Percentiles rank a stretch among this genome's conserved stretches.
Evolutionary conservation across 1,139 yeast species (phyloP).

Genomic region (Kluyveromyces sp.): DNA sequence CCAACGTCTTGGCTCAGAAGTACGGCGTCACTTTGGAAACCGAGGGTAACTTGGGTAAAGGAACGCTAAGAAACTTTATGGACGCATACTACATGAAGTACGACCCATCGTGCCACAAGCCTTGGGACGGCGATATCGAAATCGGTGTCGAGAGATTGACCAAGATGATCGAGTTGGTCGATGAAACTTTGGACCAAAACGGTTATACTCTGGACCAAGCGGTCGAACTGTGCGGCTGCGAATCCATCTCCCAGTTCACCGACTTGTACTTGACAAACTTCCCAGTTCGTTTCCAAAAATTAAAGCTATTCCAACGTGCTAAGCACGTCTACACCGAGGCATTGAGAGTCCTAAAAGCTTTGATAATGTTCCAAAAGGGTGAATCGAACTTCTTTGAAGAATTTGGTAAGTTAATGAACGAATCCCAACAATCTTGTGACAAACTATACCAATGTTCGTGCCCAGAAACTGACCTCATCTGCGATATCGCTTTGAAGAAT

Average conservation of each 20-base stretch:
- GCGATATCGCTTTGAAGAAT: constrained; percentile 44
- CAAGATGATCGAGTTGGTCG: constrained; percentile 39
- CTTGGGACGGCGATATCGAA: constrained; percentile 47
- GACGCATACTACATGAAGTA: constrained; percentile 40
- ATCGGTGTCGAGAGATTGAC: constrained; percentile 38
- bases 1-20: constrained; percentile 47
- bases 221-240: constrained; percentile 38
- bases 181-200: constrained; percentile 32
- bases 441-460: constrained; percentile 48
- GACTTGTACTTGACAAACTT: constrained; percentile 42
- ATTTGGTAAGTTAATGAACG: constrained; percentile 53
- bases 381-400: constrained; percentile 29
- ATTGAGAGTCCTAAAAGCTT: constrained; percentile 47
- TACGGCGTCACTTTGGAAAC: constrained; percentile 38
- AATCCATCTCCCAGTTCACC: constrained; percentile 37
- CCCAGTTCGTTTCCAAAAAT: constrained; percentile 49
- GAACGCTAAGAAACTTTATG: constrained; percentile 60
- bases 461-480: constrained; percentile 44
- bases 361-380: constrained; percentile 33
- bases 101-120: constrained; percentile 14
- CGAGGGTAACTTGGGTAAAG: constrained; percentile 51
- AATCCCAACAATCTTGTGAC: constrained; percentile 49
- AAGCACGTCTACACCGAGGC: constrained; percentile 62
- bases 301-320: constrained; percentile 53
- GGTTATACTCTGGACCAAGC: constrained; percentile 49